phyloP scores from a whole-genome alignment of 768 basidiomycete species.

The Antrodiella citrinella region DNA sequence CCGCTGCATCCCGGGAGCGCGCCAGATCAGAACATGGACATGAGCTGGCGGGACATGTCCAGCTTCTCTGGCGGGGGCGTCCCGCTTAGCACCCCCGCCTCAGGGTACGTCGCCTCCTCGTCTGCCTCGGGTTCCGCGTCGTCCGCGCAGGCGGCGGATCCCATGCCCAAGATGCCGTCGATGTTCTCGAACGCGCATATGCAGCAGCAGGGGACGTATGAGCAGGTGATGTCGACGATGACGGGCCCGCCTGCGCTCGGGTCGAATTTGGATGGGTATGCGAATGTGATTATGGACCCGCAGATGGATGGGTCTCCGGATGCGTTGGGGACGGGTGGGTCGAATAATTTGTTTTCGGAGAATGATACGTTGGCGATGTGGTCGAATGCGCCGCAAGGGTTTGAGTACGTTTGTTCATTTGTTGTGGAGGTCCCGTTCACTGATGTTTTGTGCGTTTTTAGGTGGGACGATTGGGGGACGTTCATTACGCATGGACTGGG shows the following conservation, averaged over 20 bases:
- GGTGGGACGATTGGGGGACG: conserved; percentile 32
- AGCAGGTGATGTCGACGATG: conserved; percentile 1
- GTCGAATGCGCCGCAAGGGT: conserved; percentile 51
- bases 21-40: neutral
- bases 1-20: conserved; percentile 30
- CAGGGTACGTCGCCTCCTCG: neutral
- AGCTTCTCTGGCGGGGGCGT: neutral
- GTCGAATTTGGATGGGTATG: neutral
- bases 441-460: conserved; percentile 11
- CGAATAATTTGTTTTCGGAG: conserved; percentile 22
- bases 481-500: conserved; percentile 19
- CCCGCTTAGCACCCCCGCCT: neutral
- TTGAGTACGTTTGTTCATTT: conserved; percentile 38
- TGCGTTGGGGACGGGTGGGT: neutral
- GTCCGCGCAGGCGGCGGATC: neutral
- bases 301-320: neutral
- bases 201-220: neutral
- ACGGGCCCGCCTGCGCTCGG: neutral
- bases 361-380: conserved; percentile 47
- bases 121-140: neutral
- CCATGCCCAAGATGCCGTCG: neutral
- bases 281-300: neutral
- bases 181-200: no score
- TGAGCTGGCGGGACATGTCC: neutral
- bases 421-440: neutral